Percentiles rank a stretch among this genome's conserved stretches.
These are phyloP conservation scores for Yamadazyma ubonensis DNA, from an alignment of 805 yeast genomes.

Conservation along the genomic window DNA sequence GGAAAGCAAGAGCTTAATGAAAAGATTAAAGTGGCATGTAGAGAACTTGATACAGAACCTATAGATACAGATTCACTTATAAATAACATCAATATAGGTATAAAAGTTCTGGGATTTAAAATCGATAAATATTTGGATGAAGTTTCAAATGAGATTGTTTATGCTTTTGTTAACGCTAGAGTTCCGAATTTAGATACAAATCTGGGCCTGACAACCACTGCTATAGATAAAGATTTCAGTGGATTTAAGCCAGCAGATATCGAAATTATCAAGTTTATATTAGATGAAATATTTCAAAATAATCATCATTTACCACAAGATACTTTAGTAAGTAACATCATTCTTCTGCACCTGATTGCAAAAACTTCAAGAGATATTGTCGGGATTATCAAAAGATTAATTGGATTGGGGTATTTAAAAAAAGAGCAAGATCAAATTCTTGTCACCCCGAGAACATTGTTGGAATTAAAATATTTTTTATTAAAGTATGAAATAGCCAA, in stretches of 20 bases:
- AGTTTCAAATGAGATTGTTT: constrained; percentile 27
- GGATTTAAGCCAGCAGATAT: constrained; percentile 37
- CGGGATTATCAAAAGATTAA: constrained; percentile 10
- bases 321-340: constrained; percentile 6
- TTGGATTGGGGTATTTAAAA: constrained; percentile 14
- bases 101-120: constrained; percentile 41
- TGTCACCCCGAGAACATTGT: constrained; percentile 41
- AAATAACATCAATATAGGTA: constrained; percentile 28
- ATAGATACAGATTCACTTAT: constrained; percentile 14
- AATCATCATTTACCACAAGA: constrained; percentile 9
- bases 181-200: not conserved
- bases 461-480: constrained; percentile 49
- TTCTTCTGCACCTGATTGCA: constrained; percentile 16
- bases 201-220: not conserved
- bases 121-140: constrained; percentile 42
- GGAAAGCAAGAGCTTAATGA: constrained; percentile 21
- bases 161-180: constrained; percentile 30
- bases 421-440: constrained; percentile 28
- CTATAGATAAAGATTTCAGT: constrained; percentile 39
- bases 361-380: constrained; percentile 38
- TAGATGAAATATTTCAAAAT: constrained; percentile 36
- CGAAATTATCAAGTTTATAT: constrained; percentile 42
- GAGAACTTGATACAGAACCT: constrained; percentile 10
- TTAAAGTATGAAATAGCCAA: constrained; percentile 21
- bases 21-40: constrained; percentile 20